Conservation (phyloP, 2,329 filamentous ascomycete species). For the Neonectria faginata region DNA sequence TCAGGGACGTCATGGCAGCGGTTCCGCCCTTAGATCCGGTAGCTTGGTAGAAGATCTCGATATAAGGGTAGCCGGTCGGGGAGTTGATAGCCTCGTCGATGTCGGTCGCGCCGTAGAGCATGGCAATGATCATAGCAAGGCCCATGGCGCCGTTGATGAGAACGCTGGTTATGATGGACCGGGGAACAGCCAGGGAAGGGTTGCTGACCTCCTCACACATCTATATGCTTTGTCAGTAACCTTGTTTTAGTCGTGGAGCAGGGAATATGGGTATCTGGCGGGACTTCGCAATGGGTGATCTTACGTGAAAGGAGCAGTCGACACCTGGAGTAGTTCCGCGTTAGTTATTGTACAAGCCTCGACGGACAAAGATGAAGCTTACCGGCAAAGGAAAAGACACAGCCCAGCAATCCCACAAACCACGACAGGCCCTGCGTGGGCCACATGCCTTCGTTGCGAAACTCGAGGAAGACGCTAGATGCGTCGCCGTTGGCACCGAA, state of each 20-base stretch:
- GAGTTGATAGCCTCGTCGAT: conserved; percentile 38
- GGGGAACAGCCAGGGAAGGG: conserved; percentile 37
- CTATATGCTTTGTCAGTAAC: conserved; percentile 12
- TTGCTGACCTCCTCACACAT: conserved; percentile 43
- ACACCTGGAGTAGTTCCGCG: conserved; percentile 22
- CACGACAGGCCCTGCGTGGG: conserved; percentile 38
- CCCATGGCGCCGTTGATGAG: conserved; percentile 37
- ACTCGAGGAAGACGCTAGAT: conserved; percentile 47
- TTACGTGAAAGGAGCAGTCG: conserved; percentile 43
- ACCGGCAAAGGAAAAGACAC: conserved; percentile 42
- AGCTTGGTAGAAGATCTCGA: conserved; percentile 42
- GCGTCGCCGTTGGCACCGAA: conserved; percentile 45
- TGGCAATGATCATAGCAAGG: conserved; percentile 41
- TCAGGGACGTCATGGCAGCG: conserved; percentile 34
- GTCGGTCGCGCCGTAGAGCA: conserved; percentile 41
- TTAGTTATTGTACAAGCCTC: conserved; percentile 2
- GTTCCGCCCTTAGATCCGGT: conserved; percentile 37
- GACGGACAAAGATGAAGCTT: not conserved
- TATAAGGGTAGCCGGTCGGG: conserved; percentile 40
- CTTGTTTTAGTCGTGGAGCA: accelerated
- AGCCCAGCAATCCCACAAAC: conserved; percentile 41
- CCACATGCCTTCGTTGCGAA: conserved; percentile 41
- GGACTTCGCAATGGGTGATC: not conserved
- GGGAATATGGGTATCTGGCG: not conserved
- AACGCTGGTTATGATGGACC: conserved; percentile 41